These are phyloP conservation scores for Schizopora paradoxa DNA, from an alignment of 1,284 basidiomycete genomes.

Conservation along the genomic window DNA sequence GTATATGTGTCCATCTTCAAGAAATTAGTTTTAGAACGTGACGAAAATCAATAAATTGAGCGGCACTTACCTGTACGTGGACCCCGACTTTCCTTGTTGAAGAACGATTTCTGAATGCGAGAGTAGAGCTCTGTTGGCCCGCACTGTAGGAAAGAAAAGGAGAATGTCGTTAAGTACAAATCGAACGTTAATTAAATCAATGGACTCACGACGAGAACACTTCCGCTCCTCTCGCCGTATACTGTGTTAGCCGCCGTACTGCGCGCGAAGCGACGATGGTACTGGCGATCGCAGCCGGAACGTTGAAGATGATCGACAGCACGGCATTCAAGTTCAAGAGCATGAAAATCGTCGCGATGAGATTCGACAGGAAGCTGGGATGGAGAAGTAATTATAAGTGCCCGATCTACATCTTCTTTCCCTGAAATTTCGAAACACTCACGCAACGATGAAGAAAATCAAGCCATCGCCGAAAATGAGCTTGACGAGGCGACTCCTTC, in stretches of 20 bases:
- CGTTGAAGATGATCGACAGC: conserved; percentile 72
- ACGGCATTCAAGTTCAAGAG: conserved; percentile 63
- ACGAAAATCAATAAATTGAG: too few relatives aligned
- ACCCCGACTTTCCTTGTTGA: conserved; percentile 16
- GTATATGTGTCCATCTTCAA: conserved; percentile 17
- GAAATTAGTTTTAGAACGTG: too few relatives aligned
- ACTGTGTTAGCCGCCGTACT: conserved; percentile 18
- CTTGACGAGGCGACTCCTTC: conserved; percentile 50
- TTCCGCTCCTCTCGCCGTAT: conserved; percentile 17
- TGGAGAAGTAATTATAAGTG: conserved; percentile 14
- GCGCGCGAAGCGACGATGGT: conserved; percentile 30
- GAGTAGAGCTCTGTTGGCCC: conserved; percentile 16
- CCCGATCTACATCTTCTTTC: too few relatives aligned
- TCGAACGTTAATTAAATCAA: not conserved
- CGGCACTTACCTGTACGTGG: conserved; percentile 15
- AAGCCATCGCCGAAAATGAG: conserved; percentile 68
- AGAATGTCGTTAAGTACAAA: not conserved
- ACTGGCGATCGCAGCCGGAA: conserved; percentile 63
- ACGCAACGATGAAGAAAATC: conserved; percentile 72
- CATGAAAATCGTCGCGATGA: conserved; percentile 71
- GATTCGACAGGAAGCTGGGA: conserved; percentile 62
- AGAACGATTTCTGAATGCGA: conserved; percentile 12
- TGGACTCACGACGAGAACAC: conserved; percentile 16
- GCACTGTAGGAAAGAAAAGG: not conserved
- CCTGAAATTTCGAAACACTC: conserved; percentile 27